A percentile compares a stretch with the other conserved stretches of the same genome.
Evolutionary conservation across 176 grass and related monocot species (phyloP).

Genomic region (Triticum timopheevii): DNA sequence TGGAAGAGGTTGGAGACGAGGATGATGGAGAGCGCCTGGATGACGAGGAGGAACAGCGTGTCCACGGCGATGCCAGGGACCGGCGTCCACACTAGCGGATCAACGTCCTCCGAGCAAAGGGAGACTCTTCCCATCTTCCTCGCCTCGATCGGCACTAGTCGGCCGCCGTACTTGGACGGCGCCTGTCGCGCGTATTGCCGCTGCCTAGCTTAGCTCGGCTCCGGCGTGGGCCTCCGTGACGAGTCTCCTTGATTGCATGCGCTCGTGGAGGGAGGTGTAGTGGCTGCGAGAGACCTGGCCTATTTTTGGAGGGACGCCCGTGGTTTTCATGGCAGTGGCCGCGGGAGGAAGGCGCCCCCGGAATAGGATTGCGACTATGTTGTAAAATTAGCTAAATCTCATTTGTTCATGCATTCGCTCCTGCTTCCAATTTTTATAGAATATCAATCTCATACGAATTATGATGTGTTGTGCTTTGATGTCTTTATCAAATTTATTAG

Average conservation of each 20-base stretch:
- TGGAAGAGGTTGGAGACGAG: constrained; percentile 40
- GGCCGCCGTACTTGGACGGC: not conserved
- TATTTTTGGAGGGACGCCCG: constrained; percentile 31
- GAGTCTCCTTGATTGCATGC: not conserved
- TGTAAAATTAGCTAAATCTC: not conserved
- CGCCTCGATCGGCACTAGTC: not conserved
- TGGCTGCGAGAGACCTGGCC: not conserved
- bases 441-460: no score
- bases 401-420: not conserved
- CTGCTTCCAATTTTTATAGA: not conserved
- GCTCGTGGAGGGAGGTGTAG: not conserved
- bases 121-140: constrained; percentile 11
- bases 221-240: not conserved
- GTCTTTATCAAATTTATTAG: no score
- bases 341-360: not conserved
- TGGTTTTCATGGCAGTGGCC: constrained; percentile 18
- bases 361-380: not conserved
- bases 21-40: constrained; percentile 43
- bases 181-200: not conserved
- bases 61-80: constrained; percentile 49
- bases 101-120: not conserved
- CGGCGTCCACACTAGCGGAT: not conserved
- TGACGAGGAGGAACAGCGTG: constrained; percentile 46
- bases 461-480: no score
- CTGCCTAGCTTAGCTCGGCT: not conserved